Percentiles rank a stretch among this genome's conserved stretches.
Evolutionary conservation across 257 asterid genomes (phyloP).

Genomic region (Primulina huaijiensis): DNA sequence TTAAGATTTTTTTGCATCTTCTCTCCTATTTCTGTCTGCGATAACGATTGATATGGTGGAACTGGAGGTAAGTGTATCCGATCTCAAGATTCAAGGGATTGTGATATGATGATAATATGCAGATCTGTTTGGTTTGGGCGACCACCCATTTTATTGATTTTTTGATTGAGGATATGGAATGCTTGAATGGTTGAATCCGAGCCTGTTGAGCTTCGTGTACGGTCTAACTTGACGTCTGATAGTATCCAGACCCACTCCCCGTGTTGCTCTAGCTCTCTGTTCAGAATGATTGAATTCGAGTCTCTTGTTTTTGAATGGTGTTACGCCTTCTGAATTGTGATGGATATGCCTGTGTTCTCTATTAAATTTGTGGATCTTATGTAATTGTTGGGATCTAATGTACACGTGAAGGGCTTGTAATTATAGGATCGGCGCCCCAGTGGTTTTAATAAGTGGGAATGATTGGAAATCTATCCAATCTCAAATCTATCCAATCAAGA

Average conservation of each 20-base stretch:
- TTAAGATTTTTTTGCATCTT: too few relatives aligned
- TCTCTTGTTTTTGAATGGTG: neutral
- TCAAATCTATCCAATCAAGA: constrained; percentile 10
- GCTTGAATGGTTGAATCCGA: too few relatives aligned
- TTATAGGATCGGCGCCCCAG: constrained; percentile 4
- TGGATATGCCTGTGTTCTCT: neutral
- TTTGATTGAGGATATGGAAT: too few relatives aligned
- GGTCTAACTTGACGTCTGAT: too few relatives aligned
- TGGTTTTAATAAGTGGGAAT: neutral
- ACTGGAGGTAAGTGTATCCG: neutral
- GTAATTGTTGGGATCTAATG: neutral
- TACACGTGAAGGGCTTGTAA: neutral
- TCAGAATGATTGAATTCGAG: too few relatives aligned
- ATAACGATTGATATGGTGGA: too few relatives aligned
- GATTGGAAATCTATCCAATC: constrained; percentile 14
- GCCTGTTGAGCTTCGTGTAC: too few relatives aligned
- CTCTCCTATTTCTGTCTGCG: too few relatives aligned
- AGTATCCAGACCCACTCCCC: too few relatives aligned
- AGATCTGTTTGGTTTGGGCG: neutral
- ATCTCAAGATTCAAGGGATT: neutral
- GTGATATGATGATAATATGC: neutral
- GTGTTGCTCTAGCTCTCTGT: too few relatives aligned
- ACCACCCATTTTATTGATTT: too few relatives aligned
- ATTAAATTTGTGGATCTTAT: neutral
- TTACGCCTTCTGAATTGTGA: neutral